Evolutionary conservation across 176 grass and related monocot species (phyloP), one percentile per base, ranked within the genome.

Genomic region (Areca catechu): DNA sequence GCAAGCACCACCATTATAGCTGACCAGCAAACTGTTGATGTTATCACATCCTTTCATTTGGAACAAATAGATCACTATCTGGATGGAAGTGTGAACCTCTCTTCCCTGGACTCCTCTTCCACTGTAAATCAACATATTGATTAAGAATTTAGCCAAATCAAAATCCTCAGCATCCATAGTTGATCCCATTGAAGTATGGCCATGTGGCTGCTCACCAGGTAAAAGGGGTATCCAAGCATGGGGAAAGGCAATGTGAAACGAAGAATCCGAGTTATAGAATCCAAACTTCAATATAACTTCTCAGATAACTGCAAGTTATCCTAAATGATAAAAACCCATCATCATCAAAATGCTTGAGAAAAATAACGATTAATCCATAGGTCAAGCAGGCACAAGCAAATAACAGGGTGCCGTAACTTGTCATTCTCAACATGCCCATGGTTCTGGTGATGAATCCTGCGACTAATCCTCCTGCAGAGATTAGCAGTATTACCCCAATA

Each of bases 381-480:
- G 50, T 52, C 16, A 48, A 25, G 48, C 54, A 64, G 60, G 24
- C 49, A 4, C 49, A 68, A 62, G 20, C 56, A 24, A 83, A 22
- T 53, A 75, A 95, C 90, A 57, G 90, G 90, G 63, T 95, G 85
- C 90, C 90, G 89, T 50, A 86, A 95, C 49, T 95, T 86, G 7
- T 86, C 90, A 7, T 95, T 95, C 74, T 89, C 90, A 37, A 95
- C 90, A 50, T 95, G 90, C 20, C 90, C 90, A 18, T 89, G 90
- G 70, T 95, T 83, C 70, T 95, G 90, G 57, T 95, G 90, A 51
- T 95, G 90, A 19, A 82, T 89, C 80, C 86, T 86, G 60, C 86
- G 90, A 74, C 90, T 89, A 72, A 95, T 95, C 68, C 90, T 86
- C 85, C 90, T 95, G 58, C 58, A 83, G 19, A 57, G 22, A 5